A percentile compares a stretch with the other conserved stretches of the same genome.
Conservation (phyloP, 2,329 filamentous ascomycete species). For the Neofusicoccum sp. region DNA sequence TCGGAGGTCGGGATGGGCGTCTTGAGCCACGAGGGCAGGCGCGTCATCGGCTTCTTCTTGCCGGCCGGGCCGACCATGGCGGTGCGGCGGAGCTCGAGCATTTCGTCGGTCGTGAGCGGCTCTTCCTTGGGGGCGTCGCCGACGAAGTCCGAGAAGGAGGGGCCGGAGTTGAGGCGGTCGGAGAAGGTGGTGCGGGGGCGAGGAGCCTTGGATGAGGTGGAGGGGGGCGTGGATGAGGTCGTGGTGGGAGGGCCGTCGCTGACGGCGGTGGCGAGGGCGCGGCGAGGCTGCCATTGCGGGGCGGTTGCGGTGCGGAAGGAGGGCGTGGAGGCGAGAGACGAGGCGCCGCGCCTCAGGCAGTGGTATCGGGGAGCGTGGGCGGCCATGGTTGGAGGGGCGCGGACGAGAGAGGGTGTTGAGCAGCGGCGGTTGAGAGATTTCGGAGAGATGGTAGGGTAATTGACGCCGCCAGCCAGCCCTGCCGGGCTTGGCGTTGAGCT, state of each 20-base stretch:
- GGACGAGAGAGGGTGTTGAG: background rate
- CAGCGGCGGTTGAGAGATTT: background rate
- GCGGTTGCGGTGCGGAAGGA: background rate
- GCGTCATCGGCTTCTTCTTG: conserved; percentile 64
- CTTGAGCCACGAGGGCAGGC: conserved; percentile 92
- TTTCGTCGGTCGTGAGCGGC: conserved; percentile 49
- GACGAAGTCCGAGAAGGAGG: conserved; percentile 64
- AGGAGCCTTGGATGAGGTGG: conserved; percentile 21
- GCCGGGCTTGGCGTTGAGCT: background rate
- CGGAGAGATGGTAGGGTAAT: background rate
- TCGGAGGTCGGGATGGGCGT: conserved; percentile 83
- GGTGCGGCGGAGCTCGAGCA: conserved; percentile 60
- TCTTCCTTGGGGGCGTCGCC: conserved; percentile 38
- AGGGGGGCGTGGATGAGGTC: background rate
- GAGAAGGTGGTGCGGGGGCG: conserved; percentile 55
- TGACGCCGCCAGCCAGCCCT: background rate
- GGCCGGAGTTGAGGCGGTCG: conserved; percentile 63
- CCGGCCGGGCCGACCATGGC: conserved; percentile 61
- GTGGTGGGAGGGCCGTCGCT: background rate
- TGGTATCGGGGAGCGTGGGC: background rate
- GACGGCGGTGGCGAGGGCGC: conserved; percentile 16
- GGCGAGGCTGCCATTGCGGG: background rate
- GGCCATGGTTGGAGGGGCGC: background rate
- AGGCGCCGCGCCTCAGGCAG: background rate
- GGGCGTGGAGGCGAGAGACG: background rate